A percentile compares a stretch with the other conserved stretches of the same genome.
These are phyloP conservation scores for Rhodofomes roseus DNA, from an alignment of 1,284 basidiomycete genomes.

Conservation along the genomic window DNA sequence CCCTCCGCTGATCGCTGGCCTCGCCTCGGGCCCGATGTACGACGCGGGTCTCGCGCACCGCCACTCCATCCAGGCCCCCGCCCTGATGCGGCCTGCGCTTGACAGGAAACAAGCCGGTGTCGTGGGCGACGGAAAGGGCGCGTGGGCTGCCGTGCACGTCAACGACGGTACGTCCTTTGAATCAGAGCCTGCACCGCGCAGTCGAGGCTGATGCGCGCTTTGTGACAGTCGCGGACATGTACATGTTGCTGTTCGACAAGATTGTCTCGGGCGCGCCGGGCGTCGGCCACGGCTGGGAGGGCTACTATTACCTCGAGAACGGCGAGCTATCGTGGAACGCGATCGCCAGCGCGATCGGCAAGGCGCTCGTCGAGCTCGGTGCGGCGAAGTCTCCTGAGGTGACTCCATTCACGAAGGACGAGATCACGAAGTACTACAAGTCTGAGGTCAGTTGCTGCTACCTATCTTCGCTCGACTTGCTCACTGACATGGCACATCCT, in stretches of 20 bases:
- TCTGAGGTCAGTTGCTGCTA: not conserved
- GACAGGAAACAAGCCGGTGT: constrained; percentile 23
- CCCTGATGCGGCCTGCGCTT: constrained; percentile 34
- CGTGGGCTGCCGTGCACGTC: constrained; percentile 43
- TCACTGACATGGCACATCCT: constrained; percentile 19
- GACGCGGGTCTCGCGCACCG: constrained; percentile 41
- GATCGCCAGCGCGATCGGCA: constrained; percentile 34
- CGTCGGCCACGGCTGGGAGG: constrained; percentile 37
- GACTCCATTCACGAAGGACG: constrained; percentile 27
- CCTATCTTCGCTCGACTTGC: constrained; percentile 18
- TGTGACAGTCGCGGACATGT: constrained; percentile 21
- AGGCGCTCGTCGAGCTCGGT: constrained; percentile 28
- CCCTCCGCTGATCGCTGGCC: constrained; percentile 45
- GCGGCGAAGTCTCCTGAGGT: constrained; percentile 22
- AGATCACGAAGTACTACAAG: constrained; percentile 27
- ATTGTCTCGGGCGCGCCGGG: constrained; percentile 6
- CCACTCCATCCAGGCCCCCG: constrained; percentile 43
- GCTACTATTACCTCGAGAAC: constrained; percentile 45
- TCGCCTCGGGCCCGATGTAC: constrained; percentile 40
- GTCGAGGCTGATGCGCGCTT: no score
- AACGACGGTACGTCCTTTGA: constrained; percentile 38
- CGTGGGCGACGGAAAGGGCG: constrained; percentile 32
- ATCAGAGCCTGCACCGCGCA: not conserved
- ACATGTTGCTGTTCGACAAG: constrained; percentile 16
- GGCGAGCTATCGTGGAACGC: constrained; percentile 37